Conservation (phyloP, 495 filamentous ascomycete genomes). For the Talaromyces liani region DNA sequence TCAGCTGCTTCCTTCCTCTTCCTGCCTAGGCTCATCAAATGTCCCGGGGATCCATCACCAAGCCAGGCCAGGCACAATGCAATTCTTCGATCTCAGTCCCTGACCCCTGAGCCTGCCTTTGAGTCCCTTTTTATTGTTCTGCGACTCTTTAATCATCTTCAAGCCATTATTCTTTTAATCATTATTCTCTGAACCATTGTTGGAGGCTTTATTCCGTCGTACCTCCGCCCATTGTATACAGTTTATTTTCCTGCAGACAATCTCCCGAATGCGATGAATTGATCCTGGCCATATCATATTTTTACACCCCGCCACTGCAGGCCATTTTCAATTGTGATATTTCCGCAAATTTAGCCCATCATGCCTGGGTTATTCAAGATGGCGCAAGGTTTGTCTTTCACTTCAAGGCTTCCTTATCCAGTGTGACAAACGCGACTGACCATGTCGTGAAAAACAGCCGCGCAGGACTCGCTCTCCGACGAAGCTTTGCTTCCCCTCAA, state of each 20-base stretch:
- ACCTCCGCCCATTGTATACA: not conserved
- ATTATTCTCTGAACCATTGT: not conserved
- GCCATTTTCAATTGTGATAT: not conserved
- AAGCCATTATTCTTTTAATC: not conserved
- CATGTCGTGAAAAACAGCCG: constrained; percentile 24
- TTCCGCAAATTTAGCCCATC: constrained; percentile 21
- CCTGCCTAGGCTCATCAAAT: not conserved
- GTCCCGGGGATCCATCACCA: not conserved
- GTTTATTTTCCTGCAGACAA: not conserved
- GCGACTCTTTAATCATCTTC: not conserved
- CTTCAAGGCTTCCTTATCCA: not conserved
- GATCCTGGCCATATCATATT: not conserved
- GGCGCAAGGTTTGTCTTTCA: constrained; percentile 31
- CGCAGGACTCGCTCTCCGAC: constrained; percentile 58
- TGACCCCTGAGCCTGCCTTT: not conserved
- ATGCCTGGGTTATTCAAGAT: constrained; percentile 34
- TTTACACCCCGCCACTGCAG: constrained; percentile 3
- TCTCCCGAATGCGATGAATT: constrained; percentile 4
- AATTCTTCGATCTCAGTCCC: not conserved
- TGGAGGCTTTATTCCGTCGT: not conserved
- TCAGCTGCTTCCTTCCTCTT: not conserved
- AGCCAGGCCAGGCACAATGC: not conserved
- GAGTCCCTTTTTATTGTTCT: not conserved
- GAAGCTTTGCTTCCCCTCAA: constrained; percentile 76
- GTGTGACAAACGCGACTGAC: not conserved